A percentile compares a stretch with the other conserved stretches of the same genome.
Evolutionary conservation across 2,329 filamentous ascomycete genomes (phyloP).

Genomic region (Amylocarpus encephaloides): DNA sequence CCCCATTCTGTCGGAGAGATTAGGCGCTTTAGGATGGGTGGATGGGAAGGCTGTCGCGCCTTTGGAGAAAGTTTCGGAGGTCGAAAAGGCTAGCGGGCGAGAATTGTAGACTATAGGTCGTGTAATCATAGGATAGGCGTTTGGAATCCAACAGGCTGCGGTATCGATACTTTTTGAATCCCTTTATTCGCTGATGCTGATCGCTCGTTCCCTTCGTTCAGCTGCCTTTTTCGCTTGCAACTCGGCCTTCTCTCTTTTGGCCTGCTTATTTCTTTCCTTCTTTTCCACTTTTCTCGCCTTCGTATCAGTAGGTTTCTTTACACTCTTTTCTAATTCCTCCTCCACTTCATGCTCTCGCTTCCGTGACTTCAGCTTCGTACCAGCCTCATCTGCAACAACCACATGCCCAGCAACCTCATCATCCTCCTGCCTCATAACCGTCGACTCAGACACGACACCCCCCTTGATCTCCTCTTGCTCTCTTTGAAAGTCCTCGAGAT

Average conservation of each 20-base stretch:
- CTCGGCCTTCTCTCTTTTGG: conserved; percentile 56
- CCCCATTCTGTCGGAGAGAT: conserved; percentile 86
- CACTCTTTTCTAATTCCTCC: conserved; percentile 40
- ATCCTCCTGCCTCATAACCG: conserved; percentile 28
- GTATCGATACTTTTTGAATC: too few relatives aligned
- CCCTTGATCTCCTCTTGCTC: conserved; percentile 30
- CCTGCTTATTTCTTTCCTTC: conserved; percentile 40
- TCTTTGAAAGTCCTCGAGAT: conserved; percentile 32
- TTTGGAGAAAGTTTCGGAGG: conserved; percentile 42
- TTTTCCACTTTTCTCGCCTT: conserved; percentile 37
- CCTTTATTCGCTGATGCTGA: not conserved
- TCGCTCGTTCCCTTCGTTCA: not conserved
- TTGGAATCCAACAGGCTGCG: too few relatives aligned
- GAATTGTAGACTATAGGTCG: conserved; percentile 53
- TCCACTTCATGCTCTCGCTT: conserved; percentile 38
- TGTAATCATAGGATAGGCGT: not conserved
- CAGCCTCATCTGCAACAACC: conserved; percentile 29
- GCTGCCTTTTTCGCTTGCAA: conserved; percentile 37
- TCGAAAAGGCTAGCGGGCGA: conserved; percentile 61
- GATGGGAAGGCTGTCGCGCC: conserved; percentile 48
- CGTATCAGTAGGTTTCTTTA: conserved; percentile 44
- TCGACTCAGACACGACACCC: conserved; percentile 16
- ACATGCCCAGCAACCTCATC: conserved; percentile 36
- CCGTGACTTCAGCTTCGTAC: conserved; percentile 21
- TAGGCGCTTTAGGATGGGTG: conserved; percentile 86